These are phyloP conservation scores for Plectosphaerella plurivora DNA, from an alignment of 2,329 filamentous ascomycete species.

Conservation along the genomic window DNA sequence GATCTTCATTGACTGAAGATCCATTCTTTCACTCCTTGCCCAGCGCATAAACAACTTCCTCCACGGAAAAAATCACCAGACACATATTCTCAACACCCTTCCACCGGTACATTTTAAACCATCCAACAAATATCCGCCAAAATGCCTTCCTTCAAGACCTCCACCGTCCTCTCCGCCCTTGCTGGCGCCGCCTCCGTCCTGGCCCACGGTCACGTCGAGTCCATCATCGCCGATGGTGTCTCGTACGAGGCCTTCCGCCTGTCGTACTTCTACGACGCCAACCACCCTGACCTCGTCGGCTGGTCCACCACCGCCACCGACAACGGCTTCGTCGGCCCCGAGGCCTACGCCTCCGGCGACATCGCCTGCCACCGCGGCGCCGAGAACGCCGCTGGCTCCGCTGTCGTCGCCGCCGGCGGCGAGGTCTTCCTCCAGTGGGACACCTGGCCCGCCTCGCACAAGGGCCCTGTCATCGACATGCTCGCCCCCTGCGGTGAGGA, in stretches of 20 bases:
- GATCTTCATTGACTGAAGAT: slow-evolving; percentile 5
- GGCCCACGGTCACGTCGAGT: slow-evolving; percentile 25
- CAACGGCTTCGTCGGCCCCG: slow-evolving; percentile 42
- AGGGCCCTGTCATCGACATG: slow-evolving; percentile 59
- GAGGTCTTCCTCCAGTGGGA: slow-evolving; percentile 58
- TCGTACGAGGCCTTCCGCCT: slow-evolving; percentile 23
- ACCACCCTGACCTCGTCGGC: slow-evolving; percentile 5
- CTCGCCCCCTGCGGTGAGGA: slow-evolving; percentile 52
- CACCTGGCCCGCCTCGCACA: slow-evolving; percentile 60
- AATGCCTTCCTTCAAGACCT: slow-evolving; percentile 16
- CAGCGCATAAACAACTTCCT: background rate
- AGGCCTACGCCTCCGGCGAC: slow-evolving; percentile 28
- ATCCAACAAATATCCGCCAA: slow-evolving; percentile 3
- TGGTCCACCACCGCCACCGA: slow-evolving; percentile 29
- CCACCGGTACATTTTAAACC: background rate
- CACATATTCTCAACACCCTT: background rate
- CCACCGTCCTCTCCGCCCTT: slow-evolving; percentile 15
- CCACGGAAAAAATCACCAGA: background rate
- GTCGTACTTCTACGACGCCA: slow-evolving; percentile 14
- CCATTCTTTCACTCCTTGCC: slow-evolving; percentile 1
- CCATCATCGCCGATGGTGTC: slow-evolving; percentile 19
- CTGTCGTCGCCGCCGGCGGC: slow-evolving; percentile 51
- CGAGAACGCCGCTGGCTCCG: slow-evolving; percentile 31
- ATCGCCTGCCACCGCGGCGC: slow-evolving; percentile 44
- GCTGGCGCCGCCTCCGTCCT: slow-evolving; percentile 19